Evolutionary conservation across 345 rosid species (phyloP).

Genomic region (Populus ilicifolia): DNA sequence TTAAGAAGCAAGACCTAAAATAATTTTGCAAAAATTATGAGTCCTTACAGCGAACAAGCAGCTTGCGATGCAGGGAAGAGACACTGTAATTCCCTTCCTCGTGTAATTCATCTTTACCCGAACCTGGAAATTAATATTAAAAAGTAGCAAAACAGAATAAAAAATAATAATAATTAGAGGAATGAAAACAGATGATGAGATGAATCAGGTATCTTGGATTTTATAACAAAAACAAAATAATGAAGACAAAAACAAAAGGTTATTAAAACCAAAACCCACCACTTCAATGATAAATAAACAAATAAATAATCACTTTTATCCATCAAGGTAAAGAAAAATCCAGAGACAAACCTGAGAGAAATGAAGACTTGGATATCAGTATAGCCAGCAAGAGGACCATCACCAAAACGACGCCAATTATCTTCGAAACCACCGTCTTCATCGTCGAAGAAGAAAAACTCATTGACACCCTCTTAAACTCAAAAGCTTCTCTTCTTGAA

Average conservation of each 20-base stretch:
- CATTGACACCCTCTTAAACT: neutral
- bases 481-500: neutral
- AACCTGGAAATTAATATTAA: conserved; percentile 7
- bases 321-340: neutral
- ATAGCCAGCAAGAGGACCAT: conserved; percentile 14
- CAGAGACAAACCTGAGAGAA: conserved; percentile 17
- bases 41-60: conserved; percentile 28
- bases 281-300: neutral
- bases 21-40: neutral
- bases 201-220: neutral
- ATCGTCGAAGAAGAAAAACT: conserved; percentile 14
- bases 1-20: neutral
- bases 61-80: conserved; percentile 46
- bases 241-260: conserved; percentile 2
- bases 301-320: neutral
- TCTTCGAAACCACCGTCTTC: conserved; percentile 16
- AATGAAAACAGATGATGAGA: neutral
- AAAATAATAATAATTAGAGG: neutral
- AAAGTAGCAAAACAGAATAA: neutral
- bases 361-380: conserved; percentile 10
- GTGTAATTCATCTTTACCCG: neutral
- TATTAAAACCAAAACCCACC: no score
- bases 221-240: neutral
- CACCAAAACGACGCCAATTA: conserved; percentile 11
- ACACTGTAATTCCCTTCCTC: conserved; percentile 6